Evolutionary conservation across 495 filamentous ascomycete genomes (phyloP).

Genomic region (Trichodelitschia bisporula): DNA sequence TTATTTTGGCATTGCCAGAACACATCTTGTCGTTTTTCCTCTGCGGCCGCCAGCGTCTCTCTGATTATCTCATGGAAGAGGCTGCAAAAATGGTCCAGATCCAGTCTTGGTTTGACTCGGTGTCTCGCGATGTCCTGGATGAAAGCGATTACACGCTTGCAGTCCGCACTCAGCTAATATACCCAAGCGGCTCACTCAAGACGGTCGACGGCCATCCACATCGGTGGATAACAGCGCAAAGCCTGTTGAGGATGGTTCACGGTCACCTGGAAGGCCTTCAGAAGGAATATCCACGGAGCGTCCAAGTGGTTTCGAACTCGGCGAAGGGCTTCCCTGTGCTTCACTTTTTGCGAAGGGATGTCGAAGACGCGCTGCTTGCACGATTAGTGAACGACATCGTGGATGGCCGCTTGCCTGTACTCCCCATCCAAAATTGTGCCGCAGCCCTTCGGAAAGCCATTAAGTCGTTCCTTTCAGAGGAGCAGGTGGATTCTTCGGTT

Average conservation of each 20-base stretch:
- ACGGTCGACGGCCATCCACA: constrained; percentile 24
- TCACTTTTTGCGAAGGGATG: constrained; percentile 17
- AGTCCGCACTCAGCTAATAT: constrained; percentile 18
- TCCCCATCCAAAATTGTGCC: constrained; percentile 7
- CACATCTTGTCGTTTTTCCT: constrained; percentile 27
- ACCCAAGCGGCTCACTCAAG: constrained; percentile 23
- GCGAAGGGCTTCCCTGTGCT: constrained; percentile 18
- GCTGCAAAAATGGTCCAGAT: constrained; percentile 20
- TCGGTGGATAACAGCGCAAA: constrained; percentile 21
- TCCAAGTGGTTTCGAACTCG: constrained; percentile 17
- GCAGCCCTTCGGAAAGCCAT: constrained; percentile 9
- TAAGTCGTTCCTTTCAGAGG: constrained; percentile 12
- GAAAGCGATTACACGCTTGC: constrained; percentile 30
- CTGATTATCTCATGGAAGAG: constrained; percentile 15
- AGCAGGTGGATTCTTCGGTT: constrained; percentile 4
- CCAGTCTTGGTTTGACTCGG: constrained; percentile 22
- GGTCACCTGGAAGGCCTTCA: constrained; percentile 13
- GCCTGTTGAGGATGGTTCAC: constrained; percentile 18
- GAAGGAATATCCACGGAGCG: constrained; percentile 16
- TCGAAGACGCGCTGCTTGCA: constrained; percentile 15
- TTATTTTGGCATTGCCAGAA: constrained; percentile 26
- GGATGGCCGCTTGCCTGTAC: constrained; percentile 12
- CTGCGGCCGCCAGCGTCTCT: constrained; percentile 22
- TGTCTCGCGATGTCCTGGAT: constrained; percentile 27
- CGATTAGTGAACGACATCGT: constrained; percentile 14